Evolutionary conservation across 352 stramenopile genomes (phyloP).

Genomic region (Phytophthora europaea): DNA sequence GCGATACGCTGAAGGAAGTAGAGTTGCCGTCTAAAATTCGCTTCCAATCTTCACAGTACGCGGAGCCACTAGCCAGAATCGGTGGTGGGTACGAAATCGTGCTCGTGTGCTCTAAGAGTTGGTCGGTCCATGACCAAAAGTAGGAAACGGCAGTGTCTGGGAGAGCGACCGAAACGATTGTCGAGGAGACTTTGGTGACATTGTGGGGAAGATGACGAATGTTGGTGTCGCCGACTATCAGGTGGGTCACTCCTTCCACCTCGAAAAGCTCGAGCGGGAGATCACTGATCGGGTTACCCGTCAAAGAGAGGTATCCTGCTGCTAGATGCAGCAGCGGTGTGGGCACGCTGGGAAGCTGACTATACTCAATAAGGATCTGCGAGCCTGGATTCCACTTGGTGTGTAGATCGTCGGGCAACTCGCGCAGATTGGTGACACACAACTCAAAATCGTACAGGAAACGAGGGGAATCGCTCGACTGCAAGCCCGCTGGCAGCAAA

Average conservation of each 20-base stretch:
- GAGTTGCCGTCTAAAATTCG: neutral
- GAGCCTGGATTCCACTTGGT: slow-evolving; percentile 33
- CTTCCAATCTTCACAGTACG: neutral
- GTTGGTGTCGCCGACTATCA: neutral
- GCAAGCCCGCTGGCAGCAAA: slow-evolving; percentile 39
- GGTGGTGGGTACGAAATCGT: neutral
- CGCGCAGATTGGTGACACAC: slow-evolving; percentile 40
- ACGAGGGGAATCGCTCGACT: slow-evolving; percentile 35
- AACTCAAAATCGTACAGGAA: slow-evolving; percentile 49
- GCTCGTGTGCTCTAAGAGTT: neutral
- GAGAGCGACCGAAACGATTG: neutral
- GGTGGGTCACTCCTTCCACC: slow-evolving; percentile 13
- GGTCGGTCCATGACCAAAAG: slow-evolving; percentile 1
- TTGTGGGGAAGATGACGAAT: slow-evolving; percentile 2
- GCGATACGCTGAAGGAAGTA: neutral
- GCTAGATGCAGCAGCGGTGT: slow-evolving; percentile 5
- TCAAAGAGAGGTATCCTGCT: slow-evolving; percentile 9
- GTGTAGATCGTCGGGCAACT: slow-evolving; percentile 41
- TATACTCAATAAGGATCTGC: slow-evolving; percentile 33
- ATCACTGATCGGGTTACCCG: slow-evolving; percentile 17
- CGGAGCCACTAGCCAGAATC: neutral
- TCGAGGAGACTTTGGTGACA: slow-evolving; percentile 2
- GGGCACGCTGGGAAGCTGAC: slow-evolving; percentile 25
- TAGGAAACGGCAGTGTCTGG: neutral
- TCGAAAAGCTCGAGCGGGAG: slow-evolving; percentile 25